phyloP scores from a whole-genome alignment of 2,329 filamentous ascomycete species.

The Elsinoe necatrix region DNA sequence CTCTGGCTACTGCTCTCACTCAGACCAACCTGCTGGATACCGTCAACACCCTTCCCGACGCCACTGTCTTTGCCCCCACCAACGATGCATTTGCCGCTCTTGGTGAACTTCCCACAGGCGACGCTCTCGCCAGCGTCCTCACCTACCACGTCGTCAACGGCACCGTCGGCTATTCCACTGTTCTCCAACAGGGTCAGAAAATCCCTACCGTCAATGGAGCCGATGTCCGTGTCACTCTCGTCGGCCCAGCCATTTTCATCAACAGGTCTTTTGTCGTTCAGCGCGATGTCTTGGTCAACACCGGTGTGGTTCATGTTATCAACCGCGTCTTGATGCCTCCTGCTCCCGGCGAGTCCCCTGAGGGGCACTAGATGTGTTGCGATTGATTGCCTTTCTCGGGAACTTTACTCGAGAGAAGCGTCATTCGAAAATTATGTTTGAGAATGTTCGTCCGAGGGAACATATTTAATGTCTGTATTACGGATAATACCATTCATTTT shows the following conservation, averaged over 20 bases:
- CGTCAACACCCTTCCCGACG: slow-evolving; percentile 37
- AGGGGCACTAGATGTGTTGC: neutral
- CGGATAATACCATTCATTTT: neutral
- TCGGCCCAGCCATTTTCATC: slow-evolving; percentile 33
- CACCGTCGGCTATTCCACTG: slow-evolving; percentile 42
- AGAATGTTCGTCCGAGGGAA: neutral
- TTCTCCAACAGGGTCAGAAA: slow-evolving; percentile 11
- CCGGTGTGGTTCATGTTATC: slow-evolving; percentile 44
- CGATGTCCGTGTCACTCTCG: slow-evolving; percentile 34
- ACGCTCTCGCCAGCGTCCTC: slow-evolving; percentile 45
- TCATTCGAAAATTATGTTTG: neutral
- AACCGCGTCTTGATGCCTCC: slow-evolving; percentile 30
- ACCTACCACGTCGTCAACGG: slow-evolving; percentile 56
- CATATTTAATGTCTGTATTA: slow-evolving; percentile 8
- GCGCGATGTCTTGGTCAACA: slow-evolving; percentile 36
- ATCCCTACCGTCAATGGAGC: slow-evolving; percentile 32
- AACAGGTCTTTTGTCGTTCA: slow-evolving; percentile 37
- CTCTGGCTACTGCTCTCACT: slow-evolving; percentile 34
- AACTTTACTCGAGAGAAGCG: too few relatives aligned
- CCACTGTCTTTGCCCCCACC: slow-evolving; percentile 58
- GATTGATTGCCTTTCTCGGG: too few relatives aligned
- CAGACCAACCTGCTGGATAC: slow-evolving; percentile 33
- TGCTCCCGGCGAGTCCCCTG: neutral
- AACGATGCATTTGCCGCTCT: slow-evolving; percentile 51
- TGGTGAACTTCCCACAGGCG: slow-evolving; percentile 37